A percentile compares a stretch with the other conserved stretches of the same genome.
Evolutionary conservation across 345 rosid species (phyloP).

Genomic region (Geranium brycei): DNA sequence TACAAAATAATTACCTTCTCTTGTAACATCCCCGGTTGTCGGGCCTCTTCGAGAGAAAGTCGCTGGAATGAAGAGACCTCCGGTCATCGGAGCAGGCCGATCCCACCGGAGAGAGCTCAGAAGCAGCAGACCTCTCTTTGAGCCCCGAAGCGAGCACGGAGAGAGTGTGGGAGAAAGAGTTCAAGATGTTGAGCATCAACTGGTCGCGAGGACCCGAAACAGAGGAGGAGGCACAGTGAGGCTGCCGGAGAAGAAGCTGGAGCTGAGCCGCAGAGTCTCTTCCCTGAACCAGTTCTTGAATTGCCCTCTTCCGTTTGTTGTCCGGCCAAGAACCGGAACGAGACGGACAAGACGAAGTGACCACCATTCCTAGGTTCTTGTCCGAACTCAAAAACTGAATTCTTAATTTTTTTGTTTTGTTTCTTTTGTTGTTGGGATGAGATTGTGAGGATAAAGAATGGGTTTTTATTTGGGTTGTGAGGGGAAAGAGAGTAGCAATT

Average conservation of each 20-base stretch:
- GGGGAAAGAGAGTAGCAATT: background rate
- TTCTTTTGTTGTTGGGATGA: background rate
- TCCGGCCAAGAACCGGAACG: background rate
- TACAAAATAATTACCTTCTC: constrained; percentile 42
- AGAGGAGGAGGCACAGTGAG: constrained; percentile 6
- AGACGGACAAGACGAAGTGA: background rate
- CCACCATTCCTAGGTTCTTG: background rate
- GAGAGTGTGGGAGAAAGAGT: constrained; percentile 28
- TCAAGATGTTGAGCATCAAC: constrained; percentile 34
- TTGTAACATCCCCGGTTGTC: constrained; percentile 66
- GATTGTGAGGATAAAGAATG: background rate
- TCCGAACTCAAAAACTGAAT: background rate
- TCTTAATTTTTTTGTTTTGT: background rate
- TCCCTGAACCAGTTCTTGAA: constrained; percentile 36
- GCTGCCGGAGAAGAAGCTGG: constrained; percentile 20
- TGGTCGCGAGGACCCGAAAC: constrained; percentile 14
- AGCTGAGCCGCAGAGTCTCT: constrained; percentile 30
- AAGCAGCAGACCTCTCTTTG: background rate
- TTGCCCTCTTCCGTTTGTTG: background rate
- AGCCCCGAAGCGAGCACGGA: constrained; percentile 15
- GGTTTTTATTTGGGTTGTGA: background rate
- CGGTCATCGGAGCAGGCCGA: background rate
- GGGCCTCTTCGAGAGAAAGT: constrained; percentile 30
- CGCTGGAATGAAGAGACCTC: constrained; percentile 40
- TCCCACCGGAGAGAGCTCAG: constrained; percentile 12